These are phyloP conservation scores for Trametes polyzona DNA, from an alignment of 1,284 basidiomycete genomes.

Conservation along the genomic window DNA sequence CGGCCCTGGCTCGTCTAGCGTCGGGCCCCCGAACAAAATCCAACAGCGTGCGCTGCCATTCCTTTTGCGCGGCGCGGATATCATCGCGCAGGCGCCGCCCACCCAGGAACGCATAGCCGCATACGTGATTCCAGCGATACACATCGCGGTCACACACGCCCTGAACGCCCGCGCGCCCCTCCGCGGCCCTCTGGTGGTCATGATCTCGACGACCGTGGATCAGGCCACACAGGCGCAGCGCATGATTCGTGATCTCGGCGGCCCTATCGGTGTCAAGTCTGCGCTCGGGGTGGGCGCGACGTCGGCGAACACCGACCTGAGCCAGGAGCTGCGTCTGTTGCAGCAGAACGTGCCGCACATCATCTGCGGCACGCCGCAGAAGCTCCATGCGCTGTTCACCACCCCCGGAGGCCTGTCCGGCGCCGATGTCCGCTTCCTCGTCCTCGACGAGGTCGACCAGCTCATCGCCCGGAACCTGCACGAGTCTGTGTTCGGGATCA, in stretches of 20 bases:
- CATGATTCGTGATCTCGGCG: conserved; percentile 93
- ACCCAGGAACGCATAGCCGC: conserved; percentile 98
- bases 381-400: conserved; percentile 93
- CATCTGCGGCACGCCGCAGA: conserved; percentile 96
- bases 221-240: conserved; percentile 98
- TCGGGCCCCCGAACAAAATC: conserved; percentile 98
- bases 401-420: conserved; percentile 74
- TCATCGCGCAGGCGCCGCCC: conserved; percentile 97
- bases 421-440: conserved; percentile 87
- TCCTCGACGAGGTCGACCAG: conserved; percentile 97
- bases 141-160: conserved; percentile 75
- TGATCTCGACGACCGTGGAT: conserved; percentile 97
- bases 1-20: conserved; percentile 55
- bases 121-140: conserved; percentile 93
- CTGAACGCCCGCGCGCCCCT: conserved; percentile 51
- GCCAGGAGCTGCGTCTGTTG: conserved; percentile 80
- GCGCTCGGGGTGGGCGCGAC: conserved; percentile 83
- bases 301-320: conserved; percentile 65
- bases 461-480: conserved; percentile 96
- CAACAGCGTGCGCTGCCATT: conserved; percentile 97
- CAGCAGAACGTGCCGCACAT: conserved; percentile 94
- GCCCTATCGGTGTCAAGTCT: conserved; percentile 87
- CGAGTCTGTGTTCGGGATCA: conserved; percentile 92
- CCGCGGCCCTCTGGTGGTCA: conserved; percentile 85
- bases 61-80: conserved; percentile 90